These are phyloP conservation scores for Ricinus communis DNA, from an alignment of 345 rosid species.

Conservation along the genomic window DNA sequence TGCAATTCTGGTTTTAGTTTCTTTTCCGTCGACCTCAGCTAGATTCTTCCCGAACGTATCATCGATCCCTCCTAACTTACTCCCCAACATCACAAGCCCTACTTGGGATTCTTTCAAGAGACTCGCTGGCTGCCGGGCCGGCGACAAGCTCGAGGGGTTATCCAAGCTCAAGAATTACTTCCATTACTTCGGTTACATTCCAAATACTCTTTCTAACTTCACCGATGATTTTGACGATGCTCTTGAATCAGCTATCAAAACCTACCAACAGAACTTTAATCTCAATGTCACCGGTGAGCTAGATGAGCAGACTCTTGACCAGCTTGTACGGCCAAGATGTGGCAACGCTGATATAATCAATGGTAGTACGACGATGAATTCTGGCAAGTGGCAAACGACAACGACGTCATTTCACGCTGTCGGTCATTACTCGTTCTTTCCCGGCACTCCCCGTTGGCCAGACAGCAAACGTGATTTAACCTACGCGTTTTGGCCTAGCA, in stretches of 20 bases:
- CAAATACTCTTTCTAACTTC: slow-evolving; percentile 37
- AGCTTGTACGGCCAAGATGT: slow-evolving; percentile 70
- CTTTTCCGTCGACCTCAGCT: slow-evolving; percentile 2
- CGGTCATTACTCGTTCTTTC: slow-evolving; percentile 64
- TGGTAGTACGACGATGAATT: slow-evolving; percentile 76
- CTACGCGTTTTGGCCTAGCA: slow-evolving; percentile 58
- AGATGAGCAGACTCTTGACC: slow-evolving; percentile 55
- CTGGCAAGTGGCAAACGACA: slow-evolving; percentile 37
- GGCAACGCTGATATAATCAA: slow-evolving; percentile 89
- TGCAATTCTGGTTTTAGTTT: background rate
- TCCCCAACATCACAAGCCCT: slow-evolving; percentile 16
- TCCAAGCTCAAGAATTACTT: slow-evolving; percentile 74
- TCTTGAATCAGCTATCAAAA: slow-evolving; percentile 56
- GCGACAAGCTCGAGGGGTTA: slow-evolving; percentile 58
- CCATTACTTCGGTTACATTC: slow-evolving; percentile 70
- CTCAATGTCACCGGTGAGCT: slow-evolving; percentile 72
- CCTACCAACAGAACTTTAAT: slow-evolving; percentile 75
- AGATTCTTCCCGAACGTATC: slow-evolving; percentile 22
- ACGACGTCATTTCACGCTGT: slow-evolving; percentile 45
- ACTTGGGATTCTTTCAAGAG: slow-evolving; percentile 66
- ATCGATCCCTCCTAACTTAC: slow-evolving; percentile 13
- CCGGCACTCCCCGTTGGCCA: slow-evolving; percentile 79
- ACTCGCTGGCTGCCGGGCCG: slow-evolving; percentile 63
- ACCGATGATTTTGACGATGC: slow-evolving; percentile 68
- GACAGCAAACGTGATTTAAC: slow-evolving; percentile 43